Conservation (phyloP, 352 stramenopile genomes). For the Phytopythium cucurbitacearum region DNA sequence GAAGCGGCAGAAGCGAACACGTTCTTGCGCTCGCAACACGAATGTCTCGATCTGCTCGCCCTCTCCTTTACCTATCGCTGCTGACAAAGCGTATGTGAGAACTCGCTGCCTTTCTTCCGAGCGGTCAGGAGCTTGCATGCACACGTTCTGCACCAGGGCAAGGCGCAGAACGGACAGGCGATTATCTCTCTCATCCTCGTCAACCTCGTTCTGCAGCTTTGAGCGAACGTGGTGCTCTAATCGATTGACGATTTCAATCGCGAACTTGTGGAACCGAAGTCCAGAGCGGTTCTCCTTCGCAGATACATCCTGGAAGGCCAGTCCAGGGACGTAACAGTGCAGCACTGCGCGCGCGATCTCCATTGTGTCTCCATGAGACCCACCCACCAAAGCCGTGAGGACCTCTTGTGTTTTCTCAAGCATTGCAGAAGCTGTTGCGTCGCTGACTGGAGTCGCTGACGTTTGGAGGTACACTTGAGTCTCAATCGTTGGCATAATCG, state of each 20-base stretch:
- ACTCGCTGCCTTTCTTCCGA: slow-evolving; percentile 69
- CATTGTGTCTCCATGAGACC: slow-evolving; percentile 45
- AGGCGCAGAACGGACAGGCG: slow-evolving; percentile 36
- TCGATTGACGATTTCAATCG: slow-evolving; percentile 43
- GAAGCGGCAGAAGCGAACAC: slow-evolving; percentile 56
- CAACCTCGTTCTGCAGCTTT: slow-evolving; percentile 4
- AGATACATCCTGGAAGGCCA: slow-evolving; percentile 62
- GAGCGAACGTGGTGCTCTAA: slow-evolving; percentile 21
- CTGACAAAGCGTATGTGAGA: slow-evolving; percentile 47
- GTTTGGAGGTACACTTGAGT: slow-evolving; percentile 59
- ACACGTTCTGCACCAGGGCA: slow-evolving; percentile 74
- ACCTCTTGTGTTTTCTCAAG: slow-evolving; percentile 38
- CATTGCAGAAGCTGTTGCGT: slow-evolving; percentile 28
- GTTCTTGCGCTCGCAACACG: slow-evolving; percentile 49
- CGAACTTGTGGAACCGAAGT: slow-evolving; percentile 64
- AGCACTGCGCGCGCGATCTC: slow-evolving; percentile 55
- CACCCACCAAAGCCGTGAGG: slow-evolving; percentile 39
- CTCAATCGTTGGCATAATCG: slow-evolving; percentile 71
- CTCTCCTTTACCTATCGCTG: slow-evolving; percentile 19
- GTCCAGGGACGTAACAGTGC: slow-evolving; percentile 68
- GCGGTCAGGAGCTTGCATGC: slow-evolving; percentile 62
- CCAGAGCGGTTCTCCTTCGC: slow-evolving; percentile 44
- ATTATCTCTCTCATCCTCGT: slow-evolving; percentile 1
- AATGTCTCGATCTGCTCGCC: slow-evolving; percentile 10
- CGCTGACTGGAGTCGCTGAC: slow-evolving; percentile 23